Base-by-base conservation (phyloP, 2,329 filamentous ascomycete genomes). In the Fonsecaea nubica region DNA sequence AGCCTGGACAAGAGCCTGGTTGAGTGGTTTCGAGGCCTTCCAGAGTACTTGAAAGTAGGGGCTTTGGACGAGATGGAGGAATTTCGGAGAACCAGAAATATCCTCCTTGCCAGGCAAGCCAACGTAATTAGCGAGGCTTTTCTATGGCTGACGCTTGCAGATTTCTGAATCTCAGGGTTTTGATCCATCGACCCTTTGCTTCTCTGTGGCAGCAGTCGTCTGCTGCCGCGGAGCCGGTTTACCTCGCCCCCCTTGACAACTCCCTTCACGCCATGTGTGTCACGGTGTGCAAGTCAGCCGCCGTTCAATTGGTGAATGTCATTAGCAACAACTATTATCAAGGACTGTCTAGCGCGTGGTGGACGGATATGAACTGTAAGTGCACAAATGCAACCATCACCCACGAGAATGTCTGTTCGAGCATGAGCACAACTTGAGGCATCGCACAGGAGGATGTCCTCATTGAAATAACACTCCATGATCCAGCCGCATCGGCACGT, bases 181-280 rank as follows among this genome's bases (percentile, higher is more conserved):
- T 48, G 42, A 48, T 48, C 1, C 42, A 48, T 21, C 9, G 42
- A 25, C 42, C 42, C 4, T 48, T 48, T 18, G 42, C 42, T 8
- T 48, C 42, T 48, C 42, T 48, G 3, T 48, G 42, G 42, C 42
- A 48, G 42, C 42, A 48, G 42, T 48, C 42, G 8, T 48, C 42
- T 21, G 42, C n/a, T 18, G n/a, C 9, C 42, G n/a, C 42, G 6
- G 42, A 48, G 42, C 42, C 42, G 42, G 18, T 25, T 21, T 48
- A 48, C 42, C 42, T 48, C 1, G 42, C 42, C 5, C 18, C 42
- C 7, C 42, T 48, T 48, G 42, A 48, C 42, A 48, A 48, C 18
- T 48, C 42, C 18, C 42, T 48, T 48, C 42, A 48, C 21, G n/a
- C 42, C n/a, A 48, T 48, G 42, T 48, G 42, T 21, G 42, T 48